Evolutionary conservation across 2,329 filamentous ascomycete genomes (phyloP), one percentile per base, ranked within the genome.

Genomic region (Cladophialophora yegresii): DNA sequence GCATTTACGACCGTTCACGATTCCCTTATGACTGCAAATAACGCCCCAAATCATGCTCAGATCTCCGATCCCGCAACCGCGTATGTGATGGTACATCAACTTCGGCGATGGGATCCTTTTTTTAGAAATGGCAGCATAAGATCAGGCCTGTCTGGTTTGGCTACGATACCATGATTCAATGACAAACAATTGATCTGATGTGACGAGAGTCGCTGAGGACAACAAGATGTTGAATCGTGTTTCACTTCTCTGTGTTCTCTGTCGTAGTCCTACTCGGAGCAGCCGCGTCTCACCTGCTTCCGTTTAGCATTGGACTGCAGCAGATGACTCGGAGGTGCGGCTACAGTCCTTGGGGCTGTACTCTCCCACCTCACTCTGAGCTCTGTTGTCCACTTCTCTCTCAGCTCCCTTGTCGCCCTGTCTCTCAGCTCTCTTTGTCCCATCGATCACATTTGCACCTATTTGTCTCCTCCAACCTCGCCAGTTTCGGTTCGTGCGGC

Each of bases 161-260:
- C 55, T 58, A 58, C 43, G 55, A 58, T 58, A 32, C n/a, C 20
- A 58, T 45, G 55, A 58, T 30, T 49, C 8, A 43, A 58, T 32
- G 55, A 58, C 13, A 58, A 49, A 28, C 40, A 30, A 20, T 23
- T 45, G 10, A 49, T 49, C 22, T 28, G 32, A 12, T 7, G 40
- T 49, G 13, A 33, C 30, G 55, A 58, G 55, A 49, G n/a, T 16
- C 22, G 45, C 45, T 10, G 23, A 49, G 7, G 45, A 49, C 23
- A 8, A 49, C 23, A 26, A 23, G 10, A 40, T 23, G 20, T 26
- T 50, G 9, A 2, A 50, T 16, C 9, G 1, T 26, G 20, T 7
- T 26, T 16, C 22, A 13, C 47, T 50, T 7, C 13, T 28, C 10
- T 20, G 23, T 12, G n/a, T 28, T 20, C 5, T 5, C 16, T 50